Evolutionary conservation across 2,329 filamentous ascomycete genomes (phyloP).

Genomic region (Zymoseptoria crescenta): DNA sequence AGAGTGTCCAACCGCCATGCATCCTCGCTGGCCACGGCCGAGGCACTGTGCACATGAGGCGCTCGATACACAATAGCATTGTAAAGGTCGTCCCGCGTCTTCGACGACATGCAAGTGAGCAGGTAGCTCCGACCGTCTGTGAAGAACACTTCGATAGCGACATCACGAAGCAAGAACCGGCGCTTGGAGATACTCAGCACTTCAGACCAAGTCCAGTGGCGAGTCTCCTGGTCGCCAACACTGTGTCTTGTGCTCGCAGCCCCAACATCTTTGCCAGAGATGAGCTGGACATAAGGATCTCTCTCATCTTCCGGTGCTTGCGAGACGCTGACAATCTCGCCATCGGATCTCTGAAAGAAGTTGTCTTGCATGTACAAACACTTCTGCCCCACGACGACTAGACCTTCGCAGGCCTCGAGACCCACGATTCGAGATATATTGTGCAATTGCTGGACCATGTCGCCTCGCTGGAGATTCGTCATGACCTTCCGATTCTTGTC

Average conservation of each 20-base stretch:
- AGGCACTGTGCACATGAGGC: slow-evolving; percentile 60
- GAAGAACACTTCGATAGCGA: slow-evolving; percentile 96
- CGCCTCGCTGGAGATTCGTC: slow-evolving; percentile 81
- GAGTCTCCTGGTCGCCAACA: slow-evolving; percentile 64
- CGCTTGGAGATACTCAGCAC: slow-evolving; percentile 94
- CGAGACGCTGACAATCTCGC: slow-evolving; percentile 94
- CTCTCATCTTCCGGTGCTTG: slow-evolving; percentile 88
- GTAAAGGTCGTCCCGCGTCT: slow-evolving; percentile 71
- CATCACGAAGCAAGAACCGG: slow-evolving; percentile 88
- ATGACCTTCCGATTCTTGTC: slow-evolving; percentile 98
- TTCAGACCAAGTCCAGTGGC: slow-evolving; percentile 90
- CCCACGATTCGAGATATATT: slow-evolving; percentile 93
- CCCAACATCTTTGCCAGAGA: slow-evolving; percentile 66
- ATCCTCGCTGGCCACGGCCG: slow-evolving; percentile 65
- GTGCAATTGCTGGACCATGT: slow-evolving; percentile 87
- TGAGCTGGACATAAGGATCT: slow-evolving; percentile 91
- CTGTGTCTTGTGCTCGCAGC: slow-evolving; percentile 42
- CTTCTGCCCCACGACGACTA: slow-evolving; percentile 87
- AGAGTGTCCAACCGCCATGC: slow-evolving; percentile 86
- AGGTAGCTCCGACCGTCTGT: slow-evolving; percentile 93
- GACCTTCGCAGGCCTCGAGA: slow-evolving; percentile 85
- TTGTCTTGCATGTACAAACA: slow-evolving; percentile 92
- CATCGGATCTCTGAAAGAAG: slow-evolving; percentile 88
- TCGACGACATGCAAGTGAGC: slow-evolving; percentile 69
- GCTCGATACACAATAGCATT: slow-evolving; percentile 68